These are phyloP conservation scores for Fagus sylvatica DNA, from an alignment of 306 rosid genomes.

Conservation along the genomic window DNA sequence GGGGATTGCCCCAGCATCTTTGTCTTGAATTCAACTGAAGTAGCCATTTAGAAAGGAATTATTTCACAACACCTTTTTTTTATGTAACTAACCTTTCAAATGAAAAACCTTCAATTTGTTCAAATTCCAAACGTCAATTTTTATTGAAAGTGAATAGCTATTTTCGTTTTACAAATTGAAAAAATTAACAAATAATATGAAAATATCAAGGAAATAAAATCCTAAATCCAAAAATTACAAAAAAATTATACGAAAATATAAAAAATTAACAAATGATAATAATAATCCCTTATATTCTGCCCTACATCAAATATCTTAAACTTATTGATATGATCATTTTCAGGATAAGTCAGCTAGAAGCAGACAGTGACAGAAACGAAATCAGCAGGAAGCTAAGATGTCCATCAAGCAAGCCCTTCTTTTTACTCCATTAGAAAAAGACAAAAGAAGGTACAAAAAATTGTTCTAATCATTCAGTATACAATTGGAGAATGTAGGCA, in stretches of 20 bases:
- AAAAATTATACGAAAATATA: too few species aligned
- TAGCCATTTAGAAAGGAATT: too few species aligned
- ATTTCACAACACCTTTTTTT: neutral
- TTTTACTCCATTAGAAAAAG: neutral
- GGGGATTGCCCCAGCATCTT: neutral
- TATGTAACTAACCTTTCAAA: conserved; percentile 17
- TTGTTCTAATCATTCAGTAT: too few species aligned
- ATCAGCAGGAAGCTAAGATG: neutral
- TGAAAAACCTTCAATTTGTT: conserved; percentile 3
- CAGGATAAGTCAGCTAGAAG: neutral
- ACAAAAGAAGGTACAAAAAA: too few species aligned
- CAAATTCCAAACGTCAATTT: neutral
- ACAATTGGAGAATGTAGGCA: too few species aligned
- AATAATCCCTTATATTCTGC: too few species aligned
- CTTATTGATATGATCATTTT: neutral
- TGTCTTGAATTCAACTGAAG: neutral
- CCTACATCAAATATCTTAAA: neutral
- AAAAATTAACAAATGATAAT: too few species aligned
- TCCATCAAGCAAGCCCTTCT: neutral
- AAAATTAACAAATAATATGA: too few species aligned
- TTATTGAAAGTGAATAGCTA: too few species aligned
- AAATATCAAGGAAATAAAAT: too few species aligned
- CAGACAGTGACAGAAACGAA: neutral
- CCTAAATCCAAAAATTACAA: too few species aligned
- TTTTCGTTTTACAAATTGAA: too few species aligned